Evolutionary conservation across 768 basidiomycete species (phyloP), one percentile per base, ranked within the genome.

Genomic region (Exidia glandulosa): DNA sequence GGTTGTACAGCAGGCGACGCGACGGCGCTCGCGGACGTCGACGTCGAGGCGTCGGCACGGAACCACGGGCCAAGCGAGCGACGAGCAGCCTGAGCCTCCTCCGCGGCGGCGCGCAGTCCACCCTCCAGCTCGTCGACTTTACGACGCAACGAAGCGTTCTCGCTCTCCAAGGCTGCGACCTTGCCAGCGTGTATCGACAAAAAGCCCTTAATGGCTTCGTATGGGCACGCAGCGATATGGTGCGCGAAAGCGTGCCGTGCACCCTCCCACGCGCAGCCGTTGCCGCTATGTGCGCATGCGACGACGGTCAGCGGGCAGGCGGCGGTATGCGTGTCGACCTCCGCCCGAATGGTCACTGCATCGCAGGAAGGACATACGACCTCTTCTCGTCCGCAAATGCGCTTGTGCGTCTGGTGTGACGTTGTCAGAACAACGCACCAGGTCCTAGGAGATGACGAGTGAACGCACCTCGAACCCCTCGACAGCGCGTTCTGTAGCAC

Each of bases 11-110:
- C 19, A 6, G 41, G 23, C 41, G 41, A 12, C 16, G 6, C 19
- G 41, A 19, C 10, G 6, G 41, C 16, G 19, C 19, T 45, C 41
- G 41, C 1, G 10, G 41, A 14, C 19, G 7, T 19, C 41, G 1
- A 12, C 19, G 41, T 45, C 14, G 60, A 60, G 25, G 50, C 64
- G 32, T 75, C 75, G 27, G 75, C 69, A 27, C 73, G 68, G 65
- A 77, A 82, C 85, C 85, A 86, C 0, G 84, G 88, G 0, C 87
- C 87, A 16, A 93, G 69, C 4, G 79, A 81, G n/a, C 65, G 71
- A 66, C 79, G 81, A 32, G 83, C 75, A 7, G 72, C 71, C 10
- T 75, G 73, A 67, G 90, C 74, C 62, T 93, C 88, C 37, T 74
- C 77, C 56, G 76, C 76, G 66, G 83, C 72, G 3, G 70, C 69